phyloP scores from a whole-genome alignment of 2,329 filamentous ascomycete genomes.

The Salinomyces thailandicus region DNA sequence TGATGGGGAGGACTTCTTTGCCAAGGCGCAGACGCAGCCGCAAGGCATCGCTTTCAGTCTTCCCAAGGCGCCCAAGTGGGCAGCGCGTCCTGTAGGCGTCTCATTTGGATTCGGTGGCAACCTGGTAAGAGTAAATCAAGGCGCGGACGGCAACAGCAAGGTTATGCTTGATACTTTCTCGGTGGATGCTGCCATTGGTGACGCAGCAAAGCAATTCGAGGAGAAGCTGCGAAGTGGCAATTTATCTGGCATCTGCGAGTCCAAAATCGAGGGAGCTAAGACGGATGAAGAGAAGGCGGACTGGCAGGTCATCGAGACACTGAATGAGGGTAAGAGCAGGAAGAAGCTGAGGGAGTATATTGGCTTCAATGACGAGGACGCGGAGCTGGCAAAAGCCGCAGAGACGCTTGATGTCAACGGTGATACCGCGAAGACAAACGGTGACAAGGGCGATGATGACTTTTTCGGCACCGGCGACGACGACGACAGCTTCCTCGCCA shows the following conservation, averaged over 20 bases:
- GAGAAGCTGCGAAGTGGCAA: conserved; percentile 68
- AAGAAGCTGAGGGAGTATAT: conserved; percentile 79
- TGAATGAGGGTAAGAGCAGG: conserved; percentile 76
- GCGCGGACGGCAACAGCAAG: conserved; percentile 55
- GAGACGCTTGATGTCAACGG: conserved; percentile 38
- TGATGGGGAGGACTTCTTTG: conserved; percentile 94
- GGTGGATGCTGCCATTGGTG: conserved; percentile 74
- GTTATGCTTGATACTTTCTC: conserved; percentile 80
- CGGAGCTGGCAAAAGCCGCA: conserved; percentile 33
- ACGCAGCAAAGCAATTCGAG: conserved; percentile 78
- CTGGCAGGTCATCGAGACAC: conserved; percentile 86
- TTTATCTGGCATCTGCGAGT: conserved; percentile 66
- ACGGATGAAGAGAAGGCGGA: conserved; percentile 90
- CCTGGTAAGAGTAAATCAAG: conserved; percentile 65
- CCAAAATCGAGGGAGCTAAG: conserved; percentile 62
- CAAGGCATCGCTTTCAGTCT: conserved; percentile 85
- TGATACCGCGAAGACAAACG: conserved; percentile 33
- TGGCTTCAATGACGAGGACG: conserved; percentile 59
- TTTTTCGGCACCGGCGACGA: conserved; percentile 70
- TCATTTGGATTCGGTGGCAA: conserved; percentile 96
- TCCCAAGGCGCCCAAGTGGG: conserved; percentile 77
- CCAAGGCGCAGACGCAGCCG: conserved; percentile 80
- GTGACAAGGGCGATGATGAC: conserved; percentile 29
- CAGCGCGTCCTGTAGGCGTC: conserved; percentile 71
- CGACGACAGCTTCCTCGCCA: conserved; percentile 76